Base-by-base conservation (phyloP, 2,329 filamentous ascomycete species). In the Coniochaeta hoffmannii region DNA sequence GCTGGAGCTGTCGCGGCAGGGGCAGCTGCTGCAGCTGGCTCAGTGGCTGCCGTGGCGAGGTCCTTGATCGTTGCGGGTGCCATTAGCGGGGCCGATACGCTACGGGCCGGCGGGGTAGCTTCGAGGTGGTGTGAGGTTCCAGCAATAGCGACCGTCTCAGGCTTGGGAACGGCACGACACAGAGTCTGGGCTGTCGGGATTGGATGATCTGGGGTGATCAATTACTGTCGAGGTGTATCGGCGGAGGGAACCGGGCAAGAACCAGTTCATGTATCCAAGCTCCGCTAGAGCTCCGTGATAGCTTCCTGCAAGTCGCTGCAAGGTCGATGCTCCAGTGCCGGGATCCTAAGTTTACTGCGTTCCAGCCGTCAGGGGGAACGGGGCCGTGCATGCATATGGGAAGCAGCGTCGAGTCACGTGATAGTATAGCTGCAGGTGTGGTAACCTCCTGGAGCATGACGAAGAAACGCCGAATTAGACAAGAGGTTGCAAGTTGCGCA, bases 1-100 rank as follows among this genome's bases (percentile, higher is more conserved):
- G 56, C 24, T 7, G 31, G 2, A 22, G 14, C 26, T 14, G 6
- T 34, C 5, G 8, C 28, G 32, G 60, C 58, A 64, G 63, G 50
- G 12, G 12, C 30, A 12, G 30, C 30, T 64, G 66, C 53, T 62
- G 69, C 70, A 11, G 73, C 72, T 34, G 71, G 70, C 46, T 74
- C 73, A 24, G 76, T 76, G 32, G 76, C 76, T 52, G 75, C 76
- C 19, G 73, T 73, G 19, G 76, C 76, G 35, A 78, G 70, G 56
- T 79, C 76, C 60, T 76, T 77, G 57, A 78, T 78, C 7, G 76
- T 79, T 32, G 74, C 68, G 49, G 49, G 36, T 41, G 36, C 36
- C 36, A 41, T 41, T 41, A 41, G 36, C 36, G 36, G 36, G 36
- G 36, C 36, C n/a, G n/a, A n/a, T n/a, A n/a, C n/a, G n/a, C n/a